Conservation (phyloP, 768 basidiomycete genomes). For the Suillus placidus region DNA sequence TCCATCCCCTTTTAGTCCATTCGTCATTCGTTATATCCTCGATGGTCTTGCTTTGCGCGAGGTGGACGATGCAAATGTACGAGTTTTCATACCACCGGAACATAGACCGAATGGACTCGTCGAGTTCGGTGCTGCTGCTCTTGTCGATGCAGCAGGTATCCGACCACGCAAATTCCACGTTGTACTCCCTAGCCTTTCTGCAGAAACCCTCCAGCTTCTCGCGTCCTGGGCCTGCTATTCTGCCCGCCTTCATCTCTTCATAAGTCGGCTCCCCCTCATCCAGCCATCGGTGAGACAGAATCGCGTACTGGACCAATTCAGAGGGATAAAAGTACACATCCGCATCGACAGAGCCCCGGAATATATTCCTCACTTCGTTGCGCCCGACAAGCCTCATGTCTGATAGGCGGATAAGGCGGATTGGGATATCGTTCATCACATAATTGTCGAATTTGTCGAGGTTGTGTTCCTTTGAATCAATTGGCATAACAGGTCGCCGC, state of each 20-base stretch:
- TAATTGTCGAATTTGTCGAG: background rate
- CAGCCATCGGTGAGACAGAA: slow-evolving; percentile 14
- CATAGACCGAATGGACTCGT: slow-evolving; percentile 34
- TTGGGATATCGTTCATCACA: too few species aligned
- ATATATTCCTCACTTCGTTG: slow-evolving; percentile 1
- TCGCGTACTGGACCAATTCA: slow-evolving; percentile 2
- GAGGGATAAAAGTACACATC: background rate
- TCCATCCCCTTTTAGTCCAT: slow-evolving; percentile 30
- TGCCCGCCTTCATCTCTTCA: background rate
- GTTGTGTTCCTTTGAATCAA: background rate
- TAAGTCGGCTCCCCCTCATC: slow-evolving; percentile 5
- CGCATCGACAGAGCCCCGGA: background rate
- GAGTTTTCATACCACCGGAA: slow-evolving; percentile 31
- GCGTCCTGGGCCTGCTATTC: background rate
- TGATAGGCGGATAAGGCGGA: slow-evolving; percentile 18
- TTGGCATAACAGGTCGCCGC: too few species aligned
- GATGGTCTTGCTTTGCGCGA: slow-evolving; percentile 17
- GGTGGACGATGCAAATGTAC: slow-evolving; percentile 26
- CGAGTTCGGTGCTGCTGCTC: slow-evolving; percentile 30
- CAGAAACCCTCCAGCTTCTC: slow-evolving; percentile 16
- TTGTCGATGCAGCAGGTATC: too few species aligned
- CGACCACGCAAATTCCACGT: slow-evolving; percentile 13
- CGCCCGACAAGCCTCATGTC: slow-evolving; percentile 21
- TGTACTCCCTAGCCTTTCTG: slow-evolving; percentile 20
- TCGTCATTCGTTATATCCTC: slow-evolving; percentile 16